Base-by-base conservation (phyloP, 805 yeast genomes). In the Ogataea polymorpha region DNA sequence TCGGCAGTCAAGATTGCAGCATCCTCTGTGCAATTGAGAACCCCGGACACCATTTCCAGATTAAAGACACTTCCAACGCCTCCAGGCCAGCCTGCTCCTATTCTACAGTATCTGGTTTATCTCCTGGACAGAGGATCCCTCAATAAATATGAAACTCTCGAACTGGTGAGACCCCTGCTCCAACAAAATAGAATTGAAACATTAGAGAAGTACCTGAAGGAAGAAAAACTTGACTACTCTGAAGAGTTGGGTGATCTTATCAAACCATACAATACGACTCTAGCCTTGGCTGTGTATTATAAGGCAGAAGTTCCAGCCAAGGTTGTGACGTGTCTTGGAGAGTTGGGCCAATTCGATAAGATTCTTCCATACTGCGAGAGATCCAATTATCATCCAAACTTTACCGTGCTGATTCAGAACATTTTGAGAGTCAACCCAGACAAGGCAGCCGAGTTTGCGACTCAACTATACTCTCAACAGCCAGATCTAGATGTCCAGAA, bases 1-100 rank as follows among this genome's bases (percentile, higher is more conserved):
- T 82, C 82, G 55, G 99, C 99, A 39, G 99, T 98, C 36, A 88
- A 88, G 68, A 86, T 91, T 45, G 99, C 99, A 27, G 98, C 98
- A 11, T 82, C 96, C 27, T 86, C 96, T 12, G 88, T 87, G 41
- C 88, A 87, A 58, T 73, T 93, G 66, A 82, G 99, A 71, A 90
- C 96, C 33, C 95, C 87, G 44, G 95, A 86, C 49, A 93, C 98
- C 17, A 90, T 93, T 61, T 83, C 88, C 67, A 87, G 88, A 66
- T 80, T 93, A 70, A 93, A 91, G 69, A 80, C 81, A 58, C 73
- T 91, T 44, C 95, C 90, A 51, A 86, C 96, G 6, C 83, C 87
- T 48, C 96, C 96, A 32, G 98, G 99, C 30, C 88, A 87, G 57
- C 86, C 90, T 31, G 87, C 96, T 35, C 99, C 99, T 40, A 83